phyloP scores from a whole-genome alignment of 371 early-diverging fungal species.

The Mortierella sp. region DNA sequence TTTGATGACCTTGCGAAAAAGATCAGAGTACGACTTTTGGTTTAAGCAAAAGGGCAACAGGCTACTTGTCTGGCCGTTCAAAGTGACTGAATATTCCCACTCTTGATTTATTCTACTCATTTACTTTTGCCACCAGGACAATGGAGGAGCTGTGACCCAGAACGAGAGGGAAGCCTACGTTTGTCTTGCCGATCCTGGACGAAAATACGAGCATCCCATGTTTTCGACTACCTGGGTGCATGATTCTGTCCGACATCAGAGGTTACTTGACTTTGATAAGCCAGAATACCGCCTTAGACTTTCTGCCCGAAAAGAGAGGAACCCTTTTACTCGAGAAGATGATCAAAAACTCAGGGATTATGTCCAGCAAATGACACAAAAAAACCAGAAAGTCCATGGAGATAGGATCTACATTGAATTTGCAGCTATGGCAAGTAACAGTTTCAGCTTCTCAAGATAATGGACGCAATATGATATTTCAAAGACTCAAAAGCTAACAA shows the following conservation, averaged over 20 bases:
- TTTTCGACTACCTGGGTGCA: constrained; percentile 32
- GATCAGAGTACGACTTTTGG: constrained; percentile 18
- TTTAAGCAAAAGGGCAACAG: background rate
- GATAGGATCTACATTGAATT: constrained; percentile 32
- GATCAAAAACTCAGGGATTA: constrained; percentile 15
- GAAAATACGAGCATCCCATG: constrained; percentile 13
- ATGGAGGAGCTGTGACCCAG: constrained; percentile 22
- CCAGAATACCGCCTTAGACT: constrained; percentile 14
- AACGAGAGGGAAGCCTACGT: constrained; percentile 24
- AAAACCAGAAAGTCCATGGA: constrained; percentile 13
- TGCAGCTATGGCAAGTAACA: constrained; percentile 21
- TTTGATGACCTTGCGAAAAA: background rate
- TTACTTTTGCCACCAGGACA: constrained; percentile 1
- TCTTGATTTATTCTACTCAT: background rate
- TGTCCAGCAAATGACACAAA: constrained; percentile 5
- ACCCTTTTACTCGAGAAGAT: constrained; percentile 12
- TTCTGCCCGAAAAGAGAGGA: background rate
- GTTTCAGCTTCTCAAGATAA: too few relatives aligned
- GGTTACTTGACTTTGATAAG: constrained; percentile 6
- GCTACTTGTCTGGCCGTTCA: too few relatives aligned
- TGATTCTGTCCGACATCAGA: constrained; percentile 7
- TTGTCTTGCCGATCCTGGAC: constrained; percentile 24
- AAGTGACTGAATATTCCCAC: background rate
- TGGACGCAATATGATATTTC: background rate
- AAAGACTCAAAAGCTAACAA: background rate